These are phyloP conservation scores for Pulchroboletus neoregius DNA, from an alignment of 1,284 basidiomycete genomes.

Conservation along the genomic window DNA sequence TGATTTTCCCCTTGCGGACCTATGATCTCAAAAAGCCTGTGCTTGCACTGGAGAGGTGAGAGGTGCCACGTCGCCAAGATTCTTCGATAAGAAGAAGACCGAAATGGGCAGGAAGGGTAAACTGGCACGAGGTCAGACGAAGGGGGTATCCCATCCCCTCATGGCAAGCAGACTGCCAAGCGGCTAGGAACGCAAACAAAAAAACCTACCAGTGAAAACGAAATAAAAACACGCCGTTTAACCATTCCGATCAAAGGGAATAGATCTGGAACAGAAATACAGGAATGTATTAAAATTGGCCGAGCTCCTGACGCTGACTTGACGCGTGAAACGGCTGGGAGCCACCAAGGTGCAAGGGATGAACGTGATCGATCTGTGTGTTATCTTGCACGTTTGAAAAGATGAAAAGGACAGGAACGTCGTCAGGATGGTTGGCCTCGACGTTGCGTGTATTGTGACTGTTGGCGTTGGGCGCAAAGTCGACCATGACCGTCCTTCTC, in stretches of 20 bases:
- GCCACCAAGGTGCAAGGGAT: not conserved
- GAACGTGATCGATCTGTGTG: slow-evolving; percentile 10
- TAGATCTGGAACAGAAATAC: slow-evolving; percentile 16
- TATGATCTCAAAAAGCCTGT: slow-evolving; percentile 22
- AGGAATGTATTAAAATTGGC: slow-evolving; percentile 5
- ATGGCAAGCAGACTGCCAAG: slow-evolving; percentile 22
- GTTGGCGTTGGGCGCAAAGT: slow-evolving; percentile 15
- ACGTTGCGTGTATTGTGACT: slow-evolving; percentile 13
- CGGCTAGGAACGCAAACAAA: slow-evolving; percentile 20
- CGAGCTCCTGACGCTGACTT: not conserved
- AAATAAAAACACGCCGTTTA: slow-evolving; percentile 12
- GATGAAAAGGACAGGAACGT: not conserved
- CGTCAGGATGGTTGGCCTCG: slow-evolving; percentile 10
- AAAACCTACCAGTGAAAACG: slow-evolving; percentile 13
- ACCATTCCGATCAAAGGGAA: slow-evolving; percentile 12
- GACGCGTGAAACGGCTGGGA: not conserved
- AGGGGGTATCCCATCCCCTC: slow-evolving; percentile 23
- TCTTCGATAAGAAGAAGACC: slow-evolving; percentile 25
- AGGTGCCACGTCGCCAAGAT: slow-evolving; percentile 30
- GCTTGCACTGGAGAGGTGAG: slow-evolving; percentile 9
- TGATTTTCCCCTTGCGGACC: slow-evolving; percentile 30
- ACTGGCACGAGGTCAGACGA: slow-evolving; percentile 29
- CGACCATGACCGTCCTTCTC: slow-evolving; percentile 13
- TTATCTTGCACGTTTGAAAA: not conserved
- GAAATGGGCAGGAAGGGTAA: slow-evolving; percentile 28